Percentiles rank a stretch among this genome's conserved stretches.
Conservation (phyloP, 768 basidiomycete genomes). For the Trametes meyenii region DNA sequence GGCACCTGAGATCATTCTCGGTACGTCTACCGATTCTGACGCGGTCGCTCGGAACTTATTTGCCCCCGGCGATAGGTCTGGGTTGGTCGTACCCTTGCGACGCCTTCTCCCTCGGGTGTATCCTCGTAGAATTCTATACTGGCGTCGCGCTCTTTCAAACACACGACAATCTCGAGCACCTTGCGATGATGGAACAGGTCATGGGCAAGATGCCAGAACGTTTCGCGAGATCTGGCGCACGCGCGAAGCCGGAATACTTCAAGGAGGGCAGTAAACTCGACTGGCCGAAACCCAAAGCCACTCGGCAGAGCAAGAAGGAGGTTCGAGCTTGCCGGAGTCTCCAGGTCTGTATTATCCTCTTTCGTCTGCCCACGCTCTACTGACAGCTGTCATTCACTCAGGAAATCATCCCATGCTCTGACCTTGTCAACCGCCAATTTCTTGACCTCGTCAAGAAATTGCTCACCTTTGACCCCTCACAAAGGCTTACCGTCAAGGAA, state of each 20-base stretch:
- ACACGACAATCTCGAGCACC: slow-evolving; percentile 97
- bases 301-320: slow-evolving; percentile 91
- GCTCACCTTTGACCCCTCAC: slow-evolving; percentile 86
- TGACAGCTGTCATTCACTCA: slow-evolving; percentile 34
- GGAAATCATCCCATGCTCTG: slow-evolving; percentile 84
- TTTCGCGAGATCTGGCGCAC: slow-evolving; percentile 73
- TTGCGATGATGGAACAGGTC: slow-evolving; percentile 99
- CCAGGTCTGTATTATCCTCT: slow-evolving; percentile 50
- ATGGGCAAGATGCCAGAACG: slow-evolving; percentile 97
- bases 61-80: slow-evolving; percentile 57
- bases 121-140: slow-evolving; percentile 97
- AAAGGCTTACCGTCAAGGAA: slow-evolving; percentile 85
- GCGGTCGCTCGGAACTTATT: slow-evolving; percentile 7
- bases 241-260: slow-evolving; percentile 92
- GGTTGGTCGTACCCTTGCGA: slow-evolving; percentile 99
- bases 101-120: slow-evolving; percentile 97
- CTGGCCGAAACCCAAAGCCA: slow-evolving; percentile 89
- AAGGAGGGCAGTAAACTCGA: slow-evolving; percentile 83
- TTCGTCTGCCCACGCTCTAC: background rate
- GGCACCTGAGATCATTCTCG: slow-evolving; percentile 97
- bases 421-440: slow-evolving; percentile 77
- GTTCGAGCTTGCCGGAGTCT: slow-evolving; percentile 83
- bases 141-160: slow-evolving; percentile 99
- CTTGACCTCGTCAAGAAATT: slow-evolving; percentile 86
- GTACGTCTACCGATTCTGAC: slow-evolving; percentile 41